A percentile compares a stretch with the other conserved stretches of the same genome.
Conservation (phyloP, 805 yeast genomes). For the Teunomyces aglyptinius region DNA sequence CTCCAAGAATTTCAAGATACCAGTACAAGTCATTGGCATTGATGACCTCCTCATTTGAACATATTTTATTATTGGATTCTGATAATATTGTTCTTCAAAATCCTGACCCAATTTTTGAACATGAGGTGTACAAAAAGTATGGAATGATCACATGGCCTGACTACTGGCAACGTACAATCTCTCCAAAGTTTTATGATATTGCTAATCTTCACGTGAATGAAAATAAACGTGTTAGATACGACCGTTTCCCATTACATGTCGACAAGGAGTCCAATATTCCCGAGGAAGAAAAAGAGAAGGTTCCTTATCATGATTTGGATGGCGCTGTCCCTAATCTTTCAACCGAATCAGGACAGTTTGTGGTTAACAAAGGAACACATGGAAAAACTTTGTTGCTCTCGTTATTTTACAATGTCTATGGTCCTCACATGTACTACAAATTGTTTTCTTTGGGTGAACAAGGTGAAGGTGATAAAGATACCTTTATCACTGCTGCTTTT, state of each 20-base stretch:
- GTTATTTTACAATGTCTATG: slow-evolving; percentile 63
- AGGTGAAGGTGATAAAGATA: slow-evolving; percentile 24
- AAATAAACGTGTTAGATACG: slow-evolving; percentile 22
- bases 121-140: slow-evolving; percentile 24
- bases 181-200: slow-evolving; percentile 36
- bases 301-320: slow-evolving; percentile 61
- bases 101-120: slow-evolving; percentile 30
- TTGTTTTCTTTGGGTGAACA: slow-evolving; percentile 54
- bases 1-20: slow-evolving; percentile 53
- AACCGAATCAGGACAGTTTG: slow-evolving; percentile 67
- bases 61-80: slow-evolving; percentile 33
- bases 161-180: slow-evolving; percentile 38
- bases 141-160: slow-evolving; percentile 46
- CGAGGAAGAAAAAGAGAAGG: slow-evolving; percentile 8
- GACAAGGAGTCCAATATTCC: slow-evolving; percentile 7
- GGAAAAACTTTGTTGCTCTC: slow-evolving; percentile 57
- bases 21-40: slow-evolving; percentile 64
- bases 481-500: slow-evolving; percentile 19
- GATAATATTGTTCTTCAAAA: slow-evolving; percentile 30
- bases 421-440: slow-evolving; percentile 59
- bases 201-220: slow-evolving; percentile 32
- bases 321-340: slow-evolving; percentile 71
- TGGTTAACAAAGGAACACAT: slow-evolving; percentile 58
- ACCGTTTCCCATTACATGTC: slow-evolving; percentile 21
- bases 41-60: slow-evolving; percentile 33